Base-by-base conservation (phyloP, 345 rosid genomes). In the Rhizophora apiculata region DNA sequence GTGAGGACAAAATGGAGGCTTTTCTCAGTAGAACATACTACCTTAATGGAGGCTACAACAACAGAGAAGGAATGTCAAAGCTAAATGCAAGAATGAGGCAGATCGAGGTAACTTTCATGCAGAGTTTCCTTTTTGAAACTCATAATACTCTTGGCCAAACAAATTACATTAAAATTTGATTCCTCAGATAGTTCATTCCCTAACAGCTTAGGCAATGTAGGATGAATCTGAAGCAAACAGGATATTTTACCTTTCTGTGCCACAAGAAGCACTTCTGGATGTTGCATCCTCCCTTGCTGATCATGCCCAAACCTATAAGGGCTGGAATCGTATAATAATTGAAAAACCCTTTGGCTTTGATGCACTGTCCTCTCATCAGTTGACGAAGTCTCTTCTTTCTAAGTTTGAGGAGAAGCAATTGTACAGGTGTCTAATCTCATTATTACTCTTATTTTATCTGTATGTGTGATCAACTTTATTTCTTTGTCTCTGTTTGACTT, bases 331-430 rank as follows among this genome's bases (percentile, higher is more conserved):
- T 22, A 68, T 91, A 71, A 85, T 88, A 73, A 72, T 87, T 64
- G 97, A 88, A 80, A 91, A 87, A 78, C 95, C 95, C 68, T 91
- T 91, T 73, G 95, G 92, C 21, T 87, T 89, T 67, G 80, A 85
- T 69, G 84, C 81, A 62, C 61, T 34, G 9, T 87, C 92, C 31
- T 89, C 95, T 67, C 74, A 68, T 63, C 78, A 5, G 74, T 66
- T 86, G 76, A 87, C 91, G 11, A 76, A 76, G 74, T 76, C 83
- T 67, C 87, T 91, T 73, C 89, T 86, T 62, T 85, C 86, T 13
- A 87, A 83, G 75, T 85, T 78, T 62, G 75, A 87, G 70, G 95
- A 87, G 85, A 80, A 69, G 71, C 89, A 91, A 72, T 79, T 87
- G 76, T 88, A 91, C 85, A 86, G 92, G 97, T 85, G 27, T 67